Evolutionary conservation across 495 filamentous ascomycete species (phyloP), one percentile per base, ranked within the genome.

Genomic region (Penicillium turbatum): DNA sequence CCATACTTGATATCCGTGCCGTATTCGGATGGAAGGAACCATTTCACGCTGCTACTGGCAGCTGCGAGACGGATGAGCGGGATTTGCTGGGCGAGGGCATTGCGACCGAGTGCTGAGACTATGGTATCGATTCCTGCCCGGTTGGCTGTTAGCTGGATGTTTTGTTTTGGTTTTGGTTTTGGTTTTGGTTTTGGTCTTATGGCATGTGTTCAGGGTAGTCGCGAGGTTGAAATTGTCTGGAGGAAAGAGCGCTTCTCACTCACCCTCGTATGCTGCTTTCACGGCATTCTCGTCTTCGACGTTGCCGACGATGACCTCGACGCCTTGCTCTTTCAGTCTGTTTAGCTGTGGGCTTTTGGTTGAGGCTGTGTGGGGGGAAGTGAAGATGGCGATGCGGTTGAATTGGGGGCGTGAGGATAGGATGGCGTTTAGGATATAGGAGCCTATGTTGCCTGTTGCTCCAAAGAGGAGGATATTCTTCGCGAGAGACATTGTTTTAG

Each of bases 1-100:
- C 76, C 69, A 59, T 88, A 85, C 62, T 85, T 84, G 55, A 89
- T 84, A 51, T 89, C 86, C 0, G 86, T 90, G 52, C 86, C 86
- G 59, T 85, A 89, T 62, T 89, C 86, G 16, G 82, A 86, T 5
- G 86, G 85, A 55, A 87, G 77, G 69, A 89, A 88, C 72, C 82
- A 82, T 54, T 81, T 75, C 16, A 90, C 79, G 36, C 62, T 70
- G 1, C 72, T 61, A 13, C 77, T 75, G 30, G 72, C 72, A 41
- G 82, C 79, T 34, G 84, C 84, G 11, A 85, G 72, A 42, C 69
- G 67, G 48, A 88, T 72, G 0, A 88, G 72, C 0, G 77, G 68
- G 53, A 85, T 78, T 60, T 88, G 85, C 13, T 72, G 66, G 3
- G 76, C 69, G 6, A 88, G 72, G 5, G 76, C 76, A 26, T 72